Evolutionary conservation across 179 eudicot genomes (phyloP).

Genomic region (Actinidia arguta): DNA sequence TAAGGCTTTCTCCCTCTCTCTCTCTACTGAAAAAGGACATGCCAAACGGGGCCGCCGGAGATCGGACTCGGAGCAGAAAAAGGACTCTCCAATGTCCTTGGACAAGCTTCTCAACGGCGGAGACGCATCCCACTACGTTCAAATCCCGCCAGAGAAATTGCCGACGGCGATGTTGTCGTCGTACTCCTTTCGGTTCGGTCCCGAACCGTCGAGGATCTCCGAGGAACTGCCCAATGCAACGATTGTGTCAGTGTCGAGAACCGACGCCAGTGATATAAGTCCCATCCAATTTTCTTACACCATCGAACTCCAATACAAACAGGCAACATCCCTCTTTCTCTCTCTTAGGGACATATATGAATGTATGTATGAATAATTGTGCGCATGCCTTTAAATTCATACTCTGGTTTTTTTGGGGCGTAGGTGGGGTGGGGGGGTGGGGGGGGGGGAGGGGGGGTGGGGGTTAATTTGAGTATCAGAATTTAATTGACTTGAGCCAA

Average conservation of each 20-base stretch:
- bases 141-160: constrained; percentile 38
- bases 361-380: neutral
- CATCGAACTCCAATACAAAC: constrained; percentile 80
- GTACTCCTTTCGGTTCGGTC: constrained; percentile 41
- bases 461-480: no score
- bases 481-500: neutral
- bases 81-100: constrained; percentile 33
- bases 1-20: neutral
- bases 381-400: neutral
- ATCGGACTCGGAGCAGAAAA: constrained; percentile 1
- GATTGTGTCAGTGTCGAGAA: constrained; percentile 70
- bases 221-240: constrained; percentile 79
- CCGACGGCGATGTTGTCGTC: constrained; percentile 40
- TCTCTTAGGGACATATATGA: neutral
- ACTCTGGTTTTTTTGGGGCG: neutral
- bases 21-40: constrained; percentile 11
- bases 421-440: neutral
- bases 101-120: constrained; percentile 33
- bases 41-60: constrained; percentile 17
- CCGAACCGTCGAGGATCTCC: constrained; percentile 64
- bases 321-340: constrained; percentile 46
- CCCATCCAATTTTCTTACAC: constrained; percentile 84
- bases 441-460: no score
- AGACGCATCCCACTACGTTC: constrained; percentile 17
- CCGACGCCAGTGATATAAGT: constrained; percentile 74